A percentile compares a stretch with the other conserved stretches of the same genome.
These are phyloP conservation scores for Colletotrichum higginsianum DNA, from an alignment of 2,329 filamentous ascomycete genomes.

Conservation along the genomic window DNA sequence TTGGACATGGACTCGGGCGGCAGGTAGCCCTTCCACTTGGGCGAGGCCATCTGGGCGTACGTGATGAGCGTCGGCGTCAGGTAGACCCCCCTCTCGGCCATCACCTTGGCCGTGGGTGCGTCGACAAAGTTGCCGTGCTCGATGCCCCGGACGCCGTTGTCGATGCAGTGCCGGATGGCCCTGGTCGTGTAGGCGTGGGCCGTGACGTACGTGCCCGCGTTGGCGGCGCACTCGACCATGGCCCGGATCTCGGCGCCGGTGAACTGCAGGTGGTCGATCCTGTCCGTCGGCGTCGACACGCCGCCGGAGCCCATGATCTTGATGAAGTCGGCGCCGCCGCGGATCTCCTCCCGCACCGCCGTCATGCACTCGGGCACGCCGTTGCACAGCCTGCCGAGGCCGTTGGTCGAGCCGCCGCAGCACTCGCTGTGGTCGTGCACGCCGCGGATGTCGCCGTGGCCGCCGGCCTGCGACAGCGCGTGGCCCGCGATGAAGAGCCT, in stretches of 20 bases:
- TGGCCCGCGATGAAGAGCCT: constrained; percentile 69
- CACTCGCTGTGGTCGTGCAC: constrained; percentile 57
- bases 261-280: constrained; percentile 69
- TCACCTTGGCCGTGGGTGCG: constrained; percentile 61
- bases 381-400: constrained; percentile 64
- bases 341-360: constrained; percentile 67
- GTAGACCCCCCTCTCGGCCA: constrained; percentile 64
- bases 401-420: constrained; percentile 63
- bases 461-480: constrained; percentile 70
- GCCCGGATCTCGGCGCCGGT: constrained; percentile 69
- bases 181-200: constrained; percentile 70
- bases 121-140: constrained; percentile 63
- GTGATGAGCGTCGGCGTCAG: constrained; percentile 70
- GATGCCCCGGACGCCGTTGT: constrained; percentile 69
- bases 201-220: constrained; percentile 68
- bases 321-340: constrained; percentile 71
- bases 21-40: constrained; percentile 60
- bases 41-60: constrained; percentile 64
- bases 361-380: constrained; percentile 69
- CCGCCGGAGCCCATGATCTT: constrained; percentile 74
- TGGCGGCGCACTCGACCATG: constrained; percentile 64
- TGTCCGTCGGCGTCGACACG: constrained; percentile 69
- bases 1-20: constrained; percentile 61
- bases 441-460: constrained; percentile 67
- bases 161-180: constrained; percentile 68